Evolutionary conservation across 306 rosid species (phyloP).

Genomic region (Acacia crassicarpa): DNA sequence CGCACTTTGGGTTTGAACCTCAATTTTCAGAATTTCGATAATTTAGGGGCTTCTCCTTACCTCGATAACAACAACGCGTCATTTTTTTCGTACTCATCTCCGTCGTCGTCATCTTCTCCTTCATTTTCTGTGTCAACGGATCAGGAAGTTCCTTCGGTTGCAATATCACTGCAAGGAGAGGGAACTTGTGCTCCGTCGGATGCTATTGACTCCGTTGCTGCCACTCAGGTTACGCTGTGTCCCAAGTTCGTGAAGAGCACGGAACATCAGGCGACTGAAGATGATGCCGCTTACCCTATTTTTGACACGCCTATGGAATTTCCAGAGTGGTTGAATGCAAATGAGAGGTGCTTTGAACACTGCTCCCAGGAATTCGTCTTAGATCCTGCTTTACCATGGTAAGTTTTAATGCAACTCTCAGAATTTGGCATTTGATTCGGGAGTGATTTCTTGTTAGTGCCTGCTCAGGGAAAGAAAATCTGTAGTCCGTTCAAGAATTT

Average conservation of each 20-base stretch:
- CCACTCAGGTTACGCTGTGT: slow-evolving; percentile 59
- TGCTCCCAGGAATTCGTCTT: slow-evolving; percentile 50
- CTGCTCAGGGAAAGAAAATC: slow-evolving; percentile 15
- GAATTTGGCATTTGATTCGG: slow-evolving; percentile 3
- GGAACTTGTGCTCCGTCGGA: slow-evolving; percentile 39
- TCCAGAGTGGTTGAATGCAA: slow-evolving; percentile 77
- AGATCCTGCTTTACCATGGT: slow-evolving; percentile 78
- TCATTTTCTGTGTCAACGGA: slow-evolving; percentile 37
- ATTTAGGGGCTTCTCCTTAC: slow-evolving; percentile 49
- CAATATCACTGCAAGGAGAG: slow-evolving; percentile 40
- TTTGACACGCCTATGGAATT: slow-evolving; percentile 66
- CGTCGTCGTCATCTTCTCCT: slow-evolving; percentile 56
- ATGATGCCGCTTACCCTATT: slow-evolving; percentile 33
- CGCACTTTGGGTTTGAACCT: slow-evolving; percentile 86
- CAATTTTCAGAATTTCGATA: slow-evolving; percentile 67
- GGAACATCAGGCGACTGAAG: slow-evolving; percentile 50
- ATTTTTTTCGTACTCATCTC: slow-evolving; percentile 39
- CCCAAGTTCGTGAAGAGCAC: slow-evolving; percentile 63
- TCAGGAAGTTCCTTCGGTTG: slow-evolving; percentile 44
- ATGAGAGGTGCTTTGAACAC: slow-evolving; percentile 56
- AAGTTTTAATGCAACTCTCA: slow-evolving; percentile 35
- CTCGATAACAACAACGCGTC: slow-evolving; percentile 41
- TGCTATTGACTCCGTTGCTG: slow-evolving; percentile 33
- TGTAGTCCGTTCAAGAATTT: slow-evolving; percentile 6
- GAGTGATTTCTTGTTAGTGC: slow-evolving; percentile 18